Base-by-base conservation (phyloP, 1,139 yeast species). In the Pichia sp. region DNA sequence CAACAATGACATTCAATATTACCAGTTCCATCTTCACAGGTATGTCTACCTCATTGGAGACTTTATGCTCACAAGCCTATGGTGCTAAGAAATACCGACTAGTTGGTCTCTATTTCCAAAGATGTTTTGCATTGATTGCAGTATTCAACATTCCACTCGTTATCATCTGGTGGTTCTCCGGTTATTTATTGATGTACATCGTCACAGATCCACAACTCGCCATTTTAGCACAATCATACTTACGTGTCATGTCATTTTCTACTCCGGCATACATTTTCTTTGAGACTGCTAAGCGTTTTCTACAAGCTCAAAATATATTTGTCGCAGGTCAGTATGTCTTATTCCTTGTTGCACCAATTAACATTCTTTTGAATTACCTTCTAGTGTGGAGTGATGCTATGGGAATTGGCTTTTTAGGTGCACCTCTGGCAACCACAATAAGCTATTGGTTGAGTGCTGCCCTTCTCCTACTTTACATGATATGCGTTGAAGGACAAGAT, bases 221-320 rank as follows among this genome's bases (percentile, higher is more conserved):
- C 6, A 48, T 56, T 9, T 58, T 84, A 32, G 80, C 96, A 0
- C 67, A 81, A 20, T 55, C 60, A 27, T 87, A 81, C 52, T 63
- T 88, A 41, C 66, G 84, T 39, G 39, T 45, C 13, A 32, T 41
- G 9, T 69, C 80, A 5, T 49, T 76, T 11, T 96, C 95, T 7
- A 87, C 85, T 1, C 96, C 96, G 0, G 88, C 85, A 0, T 86
- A 83, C 57, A 81, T 86, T 21, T 59, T 83, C 29, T 87, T 87
- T 58, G 96, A 88, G 56, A 76, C 77, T 47, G 73, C 83, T 22
- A 87, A 87, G 55, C 69, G 94, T 44, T 87, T 75, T 52, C 60
- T 88, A 40, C 96, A 87, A 60, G 88, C 94, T 0, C 96, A 88
- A 58, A 94, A 94, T 7, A 83, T 86, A 19, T 87, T 85, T 63